A percentile compares a stretch with the other conserved stretches of the same genome.
phyloP scores from a whole-genome alignment of 768 basidiomycete species.

The Leccinum subgranulosum region DNA sequence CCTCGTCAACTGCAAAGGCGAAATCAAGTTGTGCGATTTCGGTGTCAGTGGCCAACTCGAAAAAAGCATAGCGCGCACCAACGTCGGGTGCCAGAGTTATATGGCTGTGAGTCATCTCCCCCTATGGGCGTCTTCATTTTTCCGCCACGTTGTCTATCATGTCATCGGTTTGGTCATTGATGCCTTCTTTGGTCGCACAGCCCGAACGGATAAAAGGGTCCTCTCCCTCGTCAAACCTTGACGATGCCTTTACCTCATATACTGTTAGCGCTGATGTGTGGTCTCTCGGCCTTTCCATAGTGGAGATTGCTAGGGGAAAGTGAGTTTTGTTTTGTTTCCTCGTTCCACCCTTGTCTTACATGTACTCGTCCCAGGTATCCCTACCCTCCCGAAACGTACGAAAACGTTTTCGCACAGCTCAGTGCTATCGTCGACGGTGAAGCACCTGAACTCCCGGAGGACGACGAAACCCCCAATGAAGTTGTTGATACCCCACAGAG shows the following conservation, averaged over 20 bases:
- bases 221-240: slow-evolving; percentile 41
- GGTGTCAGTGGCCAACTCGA: slow-evolving; percentile 99
- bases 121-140: neutral
- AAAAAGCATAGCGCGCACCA: slow-evolving; percentile 94
- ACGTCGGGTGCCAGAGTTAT: slow-evolving; percentile 97
- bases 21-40: slow-evolving; percentile 96
- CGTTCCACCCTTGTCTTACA: too few species aligned
- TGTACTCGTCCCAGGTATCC: slow-evolving; percentile 54
- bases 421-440: slow-evolving; percentile 97
- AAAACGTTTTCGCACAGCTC: slow-evolving; percentile 94
- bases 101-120: slow-evolving; percentile 75
- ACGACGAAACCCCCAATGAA: slow-evolving; percentile 29
- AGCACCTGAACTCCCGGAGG: slow-evolving; percentile 79
- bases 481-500: slow-evolving; percentile 2
- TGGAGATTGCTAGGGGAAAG: slow-evolving; percentile 85
- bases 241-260: slow-evolving; percentile 53
- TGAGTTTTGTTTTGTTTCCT: slow-evolving; percentile 18
- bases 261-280: slow-evolving; percentile 97
- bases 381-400: slow-evolving; percentile 96
- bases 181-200: slow-evolving; percentile 35
- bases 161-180: neutral
- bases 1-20: slow-evolving; percentile 81
- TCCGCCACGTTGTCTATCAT: slow-evolving; percentile 1
- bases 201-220: slow-evolving; percentile 97
- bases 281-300: slow-evolving; percentile 92